Evolutionary conservation across 1,284 basidiomycete genomes (phyloP).

Genomic region (Peniophora sp.): DNA sequence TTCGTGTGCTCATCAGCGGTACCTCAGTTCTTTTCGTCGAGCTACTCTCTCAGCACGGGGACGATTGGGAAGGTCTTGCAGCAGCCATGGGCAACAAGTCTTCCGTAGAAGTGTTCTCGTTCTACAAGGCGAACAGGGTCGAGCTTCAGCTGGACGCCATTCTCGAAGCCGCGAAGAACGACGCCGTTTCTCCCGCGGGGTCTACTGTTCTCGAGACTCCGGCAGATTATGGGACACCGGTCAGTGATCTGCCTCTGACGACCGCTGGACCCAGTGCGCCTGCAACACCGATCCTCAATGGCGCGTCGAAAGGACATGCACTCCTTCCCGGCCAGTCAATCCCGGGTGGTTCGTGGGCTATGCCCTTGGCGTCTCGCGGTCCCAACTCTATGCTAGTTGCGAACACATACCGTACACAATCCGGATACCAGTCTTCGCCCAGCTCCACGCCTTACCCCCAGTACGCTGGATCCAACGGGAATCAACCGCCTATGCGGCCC

Average conservation of each 20-base stretch:
- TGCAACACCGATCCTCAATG: too few species aligned
- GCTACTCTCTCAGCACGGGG: conserved; percentile 61
- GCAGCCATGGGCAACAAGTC: conserved; percentile 75
- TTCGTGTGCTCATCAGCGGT: too few species aligned
- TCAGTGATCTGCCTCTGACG: not conserved
- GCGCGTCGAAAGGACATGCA: too few species aligned
- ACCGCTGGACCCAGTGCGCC: not conserved
- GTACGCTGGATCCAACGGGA: too few species aligned
- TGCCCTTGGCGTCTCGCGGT: too few species aligned
- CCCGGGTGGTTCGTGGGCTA: too few species aligned
- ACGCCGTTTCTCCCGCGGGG: not conserved
- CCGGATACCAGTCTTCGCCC: too few species aligned
- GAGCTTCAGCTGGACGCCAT: conserved; percentile 31
- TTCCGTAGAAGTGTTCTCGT: conserved; percentile 69
- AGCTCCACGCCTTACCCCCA: too few species aligned
- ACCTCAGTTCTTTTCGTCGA: conserved; percentile 48
- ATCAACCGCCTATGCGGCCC: too few species aligned
- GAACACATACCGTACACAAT: too few species aligned
- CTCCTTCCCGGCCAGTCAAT: too few species aligned
- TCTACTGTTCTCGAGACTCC: not conserved
- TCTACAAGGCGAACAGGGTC: conserved; percentile 42
- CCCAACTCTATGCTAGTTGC: too few species aligned
- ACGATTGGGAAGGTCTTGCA: conserved; percentile 71
- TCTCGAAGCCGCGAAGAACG: not conserved
- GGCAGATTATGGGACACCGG: not conserved